Conservation (phyloP, 1,284 basidiomycete species). For the Flammula alnicola region DNA sequence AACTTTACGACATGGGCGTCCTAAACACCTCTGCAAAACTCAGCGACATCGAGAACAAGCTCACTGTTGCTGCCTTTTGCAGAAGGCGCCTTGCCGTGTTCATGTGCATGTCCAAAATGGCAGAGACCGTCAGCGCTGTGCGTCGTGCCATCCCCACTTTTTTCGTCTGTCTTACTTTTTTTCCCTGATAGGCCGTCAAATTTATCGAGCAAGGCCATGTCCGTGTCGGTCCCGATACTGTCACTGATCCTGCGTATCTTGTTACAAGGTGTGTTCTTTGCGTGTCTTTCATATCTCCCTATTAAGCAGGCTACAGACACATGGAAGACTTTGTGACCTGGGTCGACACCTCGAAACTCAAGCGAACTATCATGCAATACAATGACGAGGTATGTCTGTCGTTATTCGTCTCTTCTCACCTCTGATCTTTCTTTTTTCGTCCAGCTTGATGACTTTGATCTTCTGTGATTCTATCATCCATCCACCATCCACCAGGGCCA, state of each 20-base stretch:
- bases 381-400: constrained; percentile 85
- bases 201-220: constrained; percentile 99
- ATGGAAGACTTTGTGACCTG: constrained; percentile 99
- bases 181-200: constrained; percentile 78
- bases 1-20: constrained; percentile 97
- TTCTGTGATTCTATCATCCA: too few species aligned
- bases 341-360: constrained; percentile 98
- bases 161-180: constrained; percentile 2
- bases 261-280: constrained; percentile 77
- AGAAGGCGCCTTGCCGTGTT: constrained; percentile 91
- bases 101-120: constrained; percentile 93
- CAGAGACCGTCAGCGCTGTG: constrained; percentile 93
- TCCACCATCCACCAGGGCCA: too few species aligned
- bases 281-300: background rate
- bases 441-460: constrained; percentile 90
- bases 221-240: constrained; percentile 93
- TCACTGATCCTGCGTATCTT: constrained; percentile 96
- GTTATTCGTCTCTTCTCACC: constrained; percentile 3
- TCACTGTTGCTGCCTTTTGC: constrained; percentile 95
- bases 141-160: constrained; percentile 36
- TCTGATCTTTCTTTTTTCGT: constrained; percentile 22
- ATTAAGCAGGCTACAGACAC: constrained; percentile 55
- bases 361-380: constrained; percentile 94
- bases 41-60: constrained; percentile 91
- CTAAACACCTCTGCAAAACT: constrained; percentile 83